Evolutionary conservation across 2,329 filamentous ascomycete species (phyloP), one percentile per base, ranked within the genome.

Genomic region (Apiospora kogelbergensis): DNA sequence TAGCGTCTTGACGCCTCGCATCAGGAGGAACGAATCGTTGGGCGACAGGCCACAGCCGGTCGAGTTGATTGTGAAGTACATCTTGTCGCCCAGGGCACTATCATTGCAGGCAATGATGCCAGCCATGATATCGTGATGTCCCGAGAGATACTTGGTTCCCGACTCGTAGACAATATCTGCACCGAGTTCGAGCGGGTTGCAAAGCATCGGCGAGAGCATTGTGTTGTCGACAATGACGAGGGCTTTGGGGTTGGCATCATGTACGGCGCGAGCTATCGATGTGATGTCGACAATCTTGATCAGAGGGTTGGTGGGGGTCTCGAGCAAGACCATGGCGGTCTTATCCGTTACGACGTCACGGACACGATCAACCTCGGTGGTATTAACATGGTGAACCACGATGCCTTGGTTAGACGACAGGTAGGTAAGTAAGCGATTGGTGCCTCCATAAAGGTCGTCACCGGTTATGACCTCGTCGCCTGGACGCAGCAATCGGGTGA

Each of bases 121-220:
- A 11, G 96, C 96, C 96, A 99, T 99, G 78, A 99, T 92, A 79
- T 99, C 97, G 84, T 99, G 96, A 80, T 99, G 96, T 41, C 96
- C 96, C 1, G 95, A 98, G 6, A 99, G 87, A 77, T 99, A 99
- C 81, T 99, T 99, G 30, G 96, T 99, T 68, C 96, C 96, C 33
- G 93, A 97, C 83, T 99, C 96, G 81, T 99, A 99, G 68, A 97
- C 94, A 74, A 99, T 92, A 76, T 99, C 96, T 20, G 95, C 95
- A 69, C 97, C 96, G 37, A 98, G 87, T 71, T 98, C 95, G 22
- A 99, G 89, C 6, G 96, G 96, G 82, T 97, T 98, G 77, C 91
- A 91, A 9, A 99, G 90, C 84, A 98, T 91, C 13, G 96, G 96
- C 2, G 95, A 98, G 73, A 99, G 90, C 96, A 99, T 99, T 69